Conservation (phyloP, 202 grass and related monocot species). For the Cymbopogon flexuosus region DNA sequence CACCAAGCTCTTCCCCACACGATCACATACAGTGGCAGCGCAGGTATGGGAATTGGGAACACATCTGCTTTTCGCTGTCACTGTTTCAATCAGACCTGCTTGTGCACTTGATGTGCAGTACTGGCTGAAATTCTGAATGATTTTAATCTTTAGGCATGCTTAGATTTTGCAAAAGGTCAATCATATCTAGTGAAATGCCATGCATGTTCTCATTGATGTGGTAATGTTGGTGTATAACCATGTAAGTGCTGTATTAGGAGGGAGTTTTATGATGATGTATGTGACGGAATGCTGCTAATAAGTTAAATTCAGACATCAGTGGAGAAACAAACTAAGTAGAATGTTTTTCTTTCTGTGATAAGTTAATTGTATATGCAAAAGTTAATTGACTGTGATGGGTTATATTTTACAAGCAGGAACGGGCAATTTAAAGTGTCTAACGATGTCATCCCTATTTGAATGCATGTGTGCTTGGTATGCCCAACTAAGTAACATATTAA, state of each 20-base stretch:
- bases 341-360: background rate
- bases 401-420: background rate
- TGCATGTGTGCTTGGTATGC: background rate
- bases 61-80: too few relatives aligned
- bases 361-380: background rate
- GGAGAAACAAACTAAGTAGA: background rate
- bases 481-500: background rate
- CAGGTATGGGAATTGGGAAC: slow-evolving; percentile 36
- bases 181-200: too few relatives aligned
- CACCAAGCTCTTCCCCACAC: slow-evolving; percentile 89
- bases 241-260: background rate
- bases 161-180: too few relatives aligned
- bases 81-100: background rate
- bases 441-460: background rate
- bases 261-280: background rate
- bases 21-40: slow-evolving; percentile 75
- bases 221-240: background rate
- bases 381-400: background rate
- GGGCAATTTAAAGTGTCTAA: background rate
- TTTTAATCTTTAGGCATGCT: background rate
- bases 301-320: background rate
- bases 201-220: background rate
- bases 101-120: background rate
- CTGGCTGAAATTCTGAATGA: background rate
- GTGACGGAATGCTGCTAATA: background rate